Evolutionary conservation across 2,329 filamentous ascomycete species (phyloP).

Genomic region (Cladosporium sphaerospermum): DNA sequence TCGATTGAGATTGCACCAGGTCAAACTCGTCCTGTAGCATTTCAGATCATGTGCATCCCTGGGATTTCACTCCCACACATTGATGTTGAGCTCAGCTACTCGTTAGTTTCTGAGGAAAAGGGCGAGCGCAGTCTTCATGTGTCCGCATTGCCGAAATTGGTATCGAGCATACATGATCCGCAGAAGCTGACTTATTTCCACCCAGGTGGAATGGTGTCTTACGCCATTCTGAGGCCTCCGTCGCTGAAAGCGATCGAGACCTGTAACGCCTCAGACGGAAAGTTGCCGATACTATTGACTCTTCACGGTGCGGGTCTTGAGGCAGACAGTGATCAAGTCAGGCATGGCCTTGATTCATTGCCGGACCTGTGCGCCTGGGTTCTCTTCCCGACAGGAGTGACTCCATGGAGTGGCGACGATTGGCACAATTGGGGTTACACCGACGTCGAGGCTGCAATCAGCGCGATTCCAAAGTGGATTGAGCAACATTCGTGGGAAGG

Average conservation of each 20-base stretch:
- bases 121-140: not conserved
- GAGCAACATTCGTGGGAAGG: conserved; percentile 43
- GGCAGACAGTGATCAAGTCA: conserved; percentile 42
- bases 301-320: conserved; percentile 55
- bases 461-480: conserved; percentile 48
- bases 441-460: conserved; percentile 49
- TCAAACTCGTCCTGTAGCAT: conserved; percentile 30
- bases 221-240: conserved; percentile 52
- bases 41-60: conserved; percentile 29
- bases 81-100: conserved; percentile 16
- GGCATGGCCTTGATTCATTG: conserved; percentile 44
- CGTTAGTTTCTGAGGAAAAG: conserved; percentile 8
- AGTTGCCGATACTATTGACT: conserved; percentile 44
- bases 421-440: conserved; percentile 56
- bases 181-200: conserved; percentile 52
- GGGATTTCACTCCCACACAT: not conserved
- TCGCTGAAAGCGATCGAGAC: conserved; percentile 33
- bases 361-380: conserved; percentile 51
- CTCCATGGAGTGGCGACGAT: conserved; percentile 55
- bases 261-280: conserved; percentile 17
- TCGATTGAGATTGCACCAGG: conserved; percentile 29
- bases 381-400: conserved; percentile 51
- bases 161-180: conserved; percentile 31
- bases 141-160: not conserved
- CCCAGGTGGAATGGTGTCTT: conserved; percentile 49